These are phyloP conservation scores for Pezicula radicicola DNA, from an alignment of 2,329 filamentous ascomycete species.

Conservation along the genomic window DNA sequence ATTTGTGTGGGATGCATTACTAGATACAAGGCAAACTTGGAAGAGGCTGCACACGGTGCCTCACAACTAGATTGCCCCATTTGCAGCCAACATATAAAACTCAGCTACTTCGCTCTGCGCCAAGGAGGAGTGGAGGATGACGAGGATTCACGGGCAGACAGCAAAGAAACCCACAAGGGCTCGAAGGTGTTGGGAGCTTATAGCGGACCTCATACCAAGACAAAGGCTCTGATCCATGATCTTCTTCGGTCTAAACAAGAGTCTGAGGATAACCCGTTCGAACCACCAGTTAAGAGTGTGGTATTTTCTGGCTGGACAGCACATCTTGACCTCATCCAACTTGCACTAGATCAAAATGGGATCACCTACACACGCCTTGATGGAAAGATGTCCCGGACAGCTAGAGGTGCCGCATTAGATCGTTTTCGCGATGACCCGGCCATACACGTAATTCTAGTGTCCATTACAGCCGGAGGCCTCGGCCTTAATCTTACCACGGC, in stretches of 20 bases:
- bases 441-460: constrained; percentile 82
- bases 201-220: constrained; percentile 87
- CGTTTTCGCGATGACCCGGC: constrained; percentile 69
- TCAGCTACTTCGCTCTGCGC: constrained; percentile 66
- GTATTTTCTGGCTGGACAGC: constrained; percentile 97
- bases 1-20: constrained; percentile 74
- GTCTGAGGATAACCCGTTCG: constrained; percentile 52
- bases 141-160: constrained; percentile 19
- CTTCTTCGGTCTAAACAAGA: constrained; percentile 63
- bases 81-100: constrained; percentile 62
- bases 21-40: constrained; percentile 52
- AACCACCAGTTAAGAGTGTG: constrained; percentile 82
- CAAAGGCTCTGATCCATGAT: constrained; percentile 74
- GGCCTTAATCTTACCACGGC: constrained; percentile 87
- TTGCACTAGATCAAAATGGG: constrained; percentile 65
- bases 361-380: constrained; percentile 81
- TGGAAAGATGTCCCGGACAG: constrained; percentile 76
- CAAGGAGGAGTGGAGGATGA: constrained; percentile 32
- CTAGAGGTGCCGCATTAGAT: constrained; percentile 73
- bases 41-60: constrained; percentile 37
- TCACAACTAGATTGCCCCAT: constrained; percentile 56
- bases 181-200: constrained; percentile 67
- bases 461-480: constrained; percentile 86
- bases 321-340: constrained; percentile 87
- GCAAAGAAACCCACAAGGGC: constrained; percentile 38